Conservation (phyloP, 108 stramenopile species). For the Nannochloropsis oceanica region DNA sequence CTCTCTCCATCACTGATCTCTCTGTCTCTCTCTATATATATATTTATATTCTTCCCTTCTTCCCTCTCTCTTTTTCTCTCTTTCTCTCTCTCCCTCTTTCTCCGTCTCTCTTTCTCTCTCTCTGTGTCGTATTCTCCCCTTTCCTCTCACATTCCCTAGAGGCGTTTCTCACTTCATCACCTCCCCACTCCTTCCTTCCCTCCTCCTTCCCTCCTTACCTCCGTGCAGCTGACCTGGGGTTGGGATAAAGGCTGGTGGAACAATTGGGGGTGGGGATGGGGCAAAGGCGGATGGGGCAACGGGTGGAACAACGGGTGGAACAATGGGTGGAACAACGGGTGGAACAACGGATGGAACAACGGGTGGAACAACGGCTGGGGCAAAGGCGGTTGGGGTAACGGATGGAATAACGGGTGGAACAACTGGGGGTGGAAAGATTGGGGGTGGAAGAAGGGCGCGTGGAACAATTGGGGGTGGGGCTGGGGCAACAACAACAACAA, state of each 20-base stretch:
- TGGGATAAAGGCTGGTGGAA: not conserved
- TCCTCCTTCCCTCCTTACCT: not conserved
- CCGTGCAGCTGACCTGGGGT: not conserved
- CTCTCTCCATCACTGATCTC: not conserved
- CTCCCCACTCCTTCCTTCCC: not conserved
- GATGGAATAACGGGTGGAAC: not conserved
- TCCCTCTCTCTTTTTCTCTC: not conserved
- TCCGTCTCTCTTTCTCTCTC: not conserved
- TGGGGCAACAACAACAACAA: too few species aligned
- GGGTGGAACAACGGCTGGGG: not conserved
- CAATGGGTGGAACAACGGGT: not conserved
- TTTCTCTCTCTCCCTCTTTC: not conserved
- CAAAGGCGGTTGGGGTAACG: not conserved
- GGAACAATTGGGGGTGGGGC: too few species aligned
- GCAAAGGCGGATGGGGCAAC: too few species aligned
- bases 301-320: too few species aligned
- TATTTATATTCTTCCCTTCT: not conserved
- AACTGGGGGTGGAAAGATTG: not conserved
- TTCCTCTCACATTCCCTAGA: not conserved
- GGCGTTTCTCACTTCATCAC: not conserved
- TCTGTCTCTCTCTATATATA: too few species aligned
- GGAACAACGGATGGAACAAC: too few species aligned
- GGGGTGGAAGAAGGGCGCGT: too few species aligned
- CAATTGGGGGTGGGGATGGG: not conserved
- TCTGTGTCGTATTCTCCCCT: not conserved